These are phyloP conservation scores for Suillus placidus DNA, from an alignment of 768 basidiomycete genomes.

Conservation along the genomic window DNA sequence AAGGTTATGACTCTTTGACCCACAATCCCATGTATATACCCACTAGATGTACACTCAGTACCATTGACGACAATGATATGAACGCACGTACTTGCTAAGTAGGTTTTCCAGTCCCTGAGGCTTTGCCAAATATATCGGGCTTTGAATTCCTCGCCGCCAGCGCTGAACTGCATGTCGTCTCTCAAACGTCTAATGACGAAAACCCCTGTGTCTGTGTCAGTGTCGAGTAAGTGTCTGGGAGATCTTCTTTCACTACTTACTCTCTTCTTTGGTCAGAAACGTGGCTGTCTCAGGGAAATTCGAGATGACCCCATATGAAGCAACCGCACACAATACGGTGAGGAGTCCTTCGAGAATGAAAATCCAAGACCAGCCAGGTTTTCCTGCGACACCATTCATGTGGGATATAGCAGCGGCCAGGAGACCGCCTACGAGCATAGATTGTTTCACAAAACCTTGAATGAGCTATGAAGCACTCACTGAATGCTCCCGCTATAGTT, in stretches of 20 bases:
- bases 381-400: slow-evolving; percentile 69
- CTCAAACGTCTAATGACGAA: slow-evolving; percentile 68
- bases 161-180: slow-evolving; percentile 66
- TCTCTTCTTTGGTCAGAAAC: slow-evolving; percentile 67
- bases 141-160: slow-evolving; percentile 58
- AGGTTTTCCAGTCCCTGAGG: slow-evolving; percentile 74
- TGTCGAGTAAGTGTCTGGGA: background rate
- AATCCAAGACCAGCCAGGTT: slow-evolving; percentile 70
- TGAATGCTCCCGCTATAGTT: slow-evolving; percentile 77
- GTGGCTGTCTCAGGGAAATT: slow-evolving; percentile 79
- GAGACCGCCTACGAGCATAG: slow-evolving; percentile 51
- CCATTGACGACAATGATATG: slow-evolving; percentile 7
- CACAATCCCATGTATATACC: slow-evolving; percentile 74
- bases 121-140: slow-evolving; percentile 60
- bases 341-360: slow-evolving; percentile 76
- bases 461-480: slow-evolving; percentile 37
- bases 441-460: background rate
- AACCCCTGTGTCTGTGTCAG: slow-evolving; percentile 42
- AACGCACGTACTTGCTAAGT: slow-evolving; percentile 57
- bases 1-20: slow-evolving; percentile 29
- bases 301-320: slow-evolving; percentile 73
- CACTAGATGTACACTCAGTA: slow-evolving; percentile 44
- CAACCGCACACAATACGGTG: slow-evolving; percentile 59
- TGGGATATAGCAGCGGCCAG: slow-evolving; percentile 69
- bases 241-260: slow-evolving; percentile 35